Base-by-base conservation (phyloP, 805 yeast genomes). In the Isabelozyma gotoi region DNA sequence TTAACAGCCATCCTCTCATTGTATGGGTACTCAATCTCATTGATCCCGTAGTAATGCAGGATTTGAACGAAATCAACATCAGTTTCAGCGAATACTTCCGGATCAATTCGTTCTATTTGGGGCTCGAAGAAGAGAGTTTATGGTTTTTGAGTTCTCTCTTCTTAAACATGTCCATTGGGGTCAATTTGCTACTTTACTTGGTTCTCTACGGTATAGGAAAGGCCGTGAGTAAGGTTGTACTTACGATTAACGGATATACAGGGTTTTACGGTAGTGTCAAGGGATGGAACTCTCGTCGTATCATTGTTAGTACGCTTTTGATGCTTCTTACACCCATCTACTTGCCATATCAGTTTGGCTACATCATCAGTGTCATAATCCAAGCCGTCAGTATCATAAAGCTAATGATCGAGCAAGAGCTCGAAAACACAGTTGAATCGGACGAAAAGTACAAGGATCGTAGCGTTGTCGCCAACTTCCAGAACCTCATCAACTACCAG, bases 341-440 rank as follows among this genome's bases (percentile, higher is more conserved):
- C 56, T 65, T 88, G 11, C 97, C 97, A 0, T 90, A 83, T 56
- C 96, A 90, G 58, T 76, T 89, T 57, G 91, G 88, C 1, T 88
- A 76, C 53, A 67, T 81, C 6, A 73, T 86, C 6, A 74, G 84
- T 36, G 68, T 80, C 38, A 19, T 80, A 8, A 74, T 85, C 2
- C 96, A 88, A 58, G 50, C 68, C 1, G 54, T 75, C n/a, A 77
- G 80, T 19, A 74, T 80, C 24, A 38, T 84, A 3, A 74, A 71
- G 44, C 27, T 53, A 45, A 39, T 40, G 37, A 12, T 38, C 19
- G 14, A 11, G 18, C 29, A 33, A 32, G 34, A 32, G 8, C 7
- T n/a, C 7, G 34, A 32, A 32, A 24, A 24, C 7, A 10, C 29
- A 5, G 20, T 12, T 10, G 36, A 34, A 34, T 11, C 18, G 10